A percentile compares a stretch with the other conserved stretches of the same genome.
phyloP scores from a whole-genome alignment of 2,329 filamentous ascomycete species.

The Escovopsis sp. region DNA sequence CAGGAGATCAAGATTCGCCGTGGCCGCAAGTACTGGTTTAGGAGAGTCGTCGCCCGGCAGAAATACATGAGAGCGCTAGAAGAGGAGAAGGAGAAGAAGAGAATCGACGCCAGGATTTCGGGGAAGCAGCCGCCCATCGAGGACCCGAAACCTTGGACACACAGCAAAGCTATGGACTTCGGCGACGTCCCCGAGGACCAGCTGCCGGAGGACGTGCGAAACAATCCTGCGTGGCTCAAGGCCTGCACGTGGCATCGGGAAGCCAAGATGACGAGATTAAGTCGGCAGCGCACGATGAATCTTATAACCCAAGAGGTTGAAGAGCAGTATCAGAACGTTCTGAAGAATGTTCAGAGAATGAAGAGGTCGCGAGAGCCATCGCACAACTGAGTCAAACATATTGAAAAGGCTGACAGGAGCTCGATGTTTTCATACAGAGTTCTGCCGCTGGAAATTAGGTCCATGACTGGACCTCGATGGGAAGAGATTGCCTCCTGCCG shows the following conservation, averaged over 20 bases:
- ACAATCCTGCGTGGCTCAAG: conserved; percentile 30
- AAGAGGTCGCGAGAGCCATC: too few species aligned
- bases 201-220: conserved; percentile 29
- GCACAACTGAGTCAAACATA: too few species aligned
- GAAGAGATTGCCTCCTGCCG: too few species aligned
- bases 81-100: conserved; percentile 7
- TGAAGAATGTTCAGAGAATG: not conserved
- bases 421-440: too few species aligned
- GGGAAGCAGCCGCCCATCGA: not conserved
- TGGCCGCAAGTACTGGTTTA: conserved; percentile 35
- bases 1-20: conserved; percentile 34
- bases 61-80: conserved; percentile 16
- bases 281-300: conserved; percentile 1
- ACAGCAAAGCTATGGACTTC: conserved; percentile 20
- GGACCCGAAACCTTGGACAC: conserved; percentile 17
- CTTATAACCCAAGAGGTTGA: not conserved
- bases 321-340: not conserved
- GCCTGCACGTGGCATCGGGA: conserved; percentile 25
- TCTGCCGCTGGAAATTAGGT: too few species aligned
- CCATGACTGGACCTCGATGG: not conserved
- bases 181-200: conserved; percentile 23
- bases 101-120: not conserved
- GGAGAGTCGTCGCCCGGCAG: conserved; percentile 26
- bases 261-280: conserved; percentile 3
- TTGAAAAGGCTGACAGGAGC: too few species aligned